Percentiles rank a stretch among this genome's conserved stretches.
Evolutionary conservation across 305 asterid genomes (phyloP).

Genomic region (Salvia sclarea): DNA sequence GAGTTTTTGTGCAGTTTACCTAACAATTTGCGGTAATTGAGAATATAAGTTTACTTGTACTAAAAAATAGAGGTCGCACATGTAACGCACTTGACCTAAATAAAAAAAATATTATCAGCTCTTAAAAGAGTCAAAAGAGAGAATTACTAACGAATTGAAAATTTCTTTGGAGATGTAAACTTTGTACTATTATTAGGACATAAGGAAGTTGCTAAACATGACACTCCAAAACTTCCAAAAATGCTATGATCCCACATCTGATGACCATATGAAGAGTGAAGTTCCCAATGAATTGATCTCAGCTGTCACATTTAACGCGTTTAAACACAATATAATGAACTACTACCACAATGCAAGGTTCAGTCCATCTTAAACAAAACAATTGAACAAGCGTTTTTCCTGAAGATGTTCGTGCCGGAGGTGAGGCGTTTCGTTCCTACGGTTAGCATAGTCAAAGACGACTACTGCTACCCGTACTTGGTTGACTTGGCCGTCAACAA

Average conservation of each 20-base stretch:
- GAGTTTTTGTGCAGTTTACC: too few relatives aligned
- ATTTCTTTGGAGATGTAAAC: not conserved
- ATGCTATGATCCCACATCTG: not conserved
- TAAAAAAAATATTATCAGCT: too few relatives aligned
- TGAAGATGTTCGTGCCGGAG: slow-evolving; percentile 47
- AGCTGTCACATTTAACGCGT: too few relatives aligned
- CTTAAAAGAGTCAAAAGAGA: not conserved
- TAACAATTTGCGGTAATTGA: too few relatives aligned
- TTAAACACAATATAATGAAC: too few relatives aligned
- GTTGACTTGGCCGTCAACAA: slow-evolving; percentile 39
- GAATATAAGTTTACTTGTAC: too few relatives aligned
- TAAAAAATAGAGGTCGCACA: too few relatives aligned
- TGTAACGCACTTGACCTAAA: too few relatives aligned
- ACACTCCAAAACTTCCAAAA: not conserved
- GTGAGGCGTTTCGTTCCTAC: slow-evolving; percentile 27
- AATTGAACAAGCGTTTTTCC: too few relatives aligned
- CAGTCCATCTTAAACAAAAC: too few relatives aligned
- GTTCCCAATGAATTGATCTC: slow-evolving; percentile 9
- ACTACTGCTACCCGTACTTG: slow-evolving; percentile 43
- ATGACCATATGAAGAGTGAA: slow-evolving; percentile 3
- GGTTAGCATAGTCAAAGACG: slow-evolving; percentile 33
- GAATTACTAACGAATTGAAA: not conserved
- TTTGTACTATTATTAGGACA: not conserved
- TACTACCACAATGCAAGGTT: not conserved
- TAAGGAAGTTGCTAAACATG: slow-evolving; percentile 5